Percentiles rank a stretch among this genome's conserved stretches.
Evolutionary conservation across 2,329 filamentous ascomycete species (phyloP).

Genomic region (Aspergillus fijiensis): DNA sequence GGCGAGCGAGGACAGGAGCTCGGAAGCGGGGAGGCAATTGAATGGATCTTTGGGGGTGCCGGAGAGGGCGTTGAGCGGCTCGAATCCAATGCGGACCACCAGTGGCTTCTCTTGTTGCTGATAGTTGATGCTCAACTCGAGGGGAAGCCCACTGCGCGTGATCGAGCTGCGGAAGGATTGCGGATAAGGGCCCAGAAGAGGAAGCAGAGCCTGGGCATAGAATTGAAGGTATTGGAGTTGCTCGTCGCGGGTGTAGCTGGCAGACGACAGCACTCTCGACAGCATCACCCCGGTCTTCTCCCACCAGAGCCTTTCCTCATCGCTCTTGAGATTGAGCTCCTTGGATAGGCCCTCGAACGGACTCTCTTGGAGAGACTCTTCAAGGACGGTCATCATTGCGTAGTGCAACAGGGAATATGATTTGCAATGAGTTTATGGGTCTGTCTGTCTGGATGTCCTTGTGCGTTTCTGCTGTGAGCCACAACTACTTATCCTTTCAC

Average conservation of each 20-base stretch:
- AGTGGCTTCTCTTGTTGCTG: constrained; percentile 14
- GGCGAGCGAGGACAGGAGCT: neutral
- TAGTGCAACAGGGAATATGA: too few relatives aligned
- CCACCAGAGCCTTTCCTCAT: neutral
- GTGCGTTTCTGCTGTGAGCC: too few relatives aligned
- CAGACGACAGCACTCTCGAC: neutral
- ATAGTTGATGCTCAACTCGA: constrained; percentile 25
- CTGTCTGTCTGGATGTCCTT: too few relatives aligned
- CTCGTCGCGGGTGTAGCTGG: neutral
- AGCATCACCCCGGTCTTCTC: neutral
- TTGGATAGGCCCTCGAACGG: too few relatives aligned
- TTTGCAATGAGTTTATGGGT: too few relatives aligned
- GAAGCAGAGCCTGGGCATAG: constrained; percentile 8
- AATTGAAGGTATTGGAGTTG: constrained; percentile 3
- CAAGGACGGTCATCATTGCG: too few relatives aligned
- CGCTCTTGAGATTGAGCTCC: too few relatives aligned
- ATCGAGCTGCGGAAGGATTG: constrained; percentile 11
- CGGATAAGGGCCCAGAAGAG: constrained; percentile 19
- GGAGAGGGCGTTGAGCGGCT: constrained; percentile 8
- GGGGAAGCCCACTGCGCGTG: constrained; percentile 18
- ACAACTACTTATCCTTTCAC: too few relatives aligned
- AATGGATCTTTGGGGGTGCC: constrained; percentile 3
- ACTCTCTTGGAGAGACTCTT: too few relatives aligned
- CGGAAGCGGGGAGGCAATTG: neutral
- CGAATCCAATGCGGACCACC: constrained; percentile 14